A percentile compares a stretch with the other conserved stretches of the same genome.
phyloP scores from a whole-genome alignment of 2,329 filamentous ascomycete genomes.

The Arthroderma uncinatum region DNA sequence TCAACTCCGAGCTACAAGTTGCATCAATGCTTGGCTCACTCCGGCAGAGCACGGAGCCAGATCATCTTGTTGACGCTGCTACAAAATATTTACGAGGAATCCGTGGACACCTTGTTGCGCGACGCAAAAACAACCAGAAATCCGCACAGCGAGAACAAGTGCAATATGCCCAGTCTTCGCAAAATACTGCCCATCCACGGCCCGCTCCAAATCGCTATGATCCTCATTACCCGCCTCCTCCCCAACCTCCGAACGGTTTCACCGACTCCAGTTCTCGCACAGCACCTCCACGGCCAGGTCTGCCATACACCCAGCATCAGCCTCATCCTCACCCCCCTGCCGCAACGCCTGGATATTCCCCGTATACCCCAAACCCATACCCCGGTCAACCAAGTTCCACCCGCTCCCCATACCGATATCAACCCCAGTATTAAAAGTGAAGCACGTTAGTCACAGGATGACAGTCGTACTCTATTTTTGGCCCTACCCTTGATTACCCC shows the following conservation, averaged over 20 bases:
- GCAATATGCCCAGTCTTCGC: neutral
- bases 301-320: neutral
- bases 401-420: neutral
- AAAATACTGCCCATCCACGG: neutral
- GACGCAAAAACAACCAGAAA: constrained; percentile 31
- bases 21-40: constrained; percentile 53
- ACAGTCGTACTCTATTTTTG: neutral
- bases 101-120: constrained; percentile 44
- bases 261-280: neutral
- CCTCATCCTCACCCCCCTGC: neutral
- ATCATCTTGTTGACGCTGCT: constrained; percentile 43
- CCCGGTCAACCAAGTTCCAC: neutral
- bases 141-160: neutral
- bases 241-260: neutral
- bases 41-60: constrained; percentile 46
- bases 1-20: constrained; percentile 53
- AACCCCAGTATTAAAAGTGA: neutral
- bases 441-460: neutral
- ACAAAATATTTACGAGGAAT: constrained; percentile 47
- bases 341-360: neutral
- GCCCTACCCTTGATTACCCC: no score
- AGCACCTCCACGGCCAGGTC: neutral
- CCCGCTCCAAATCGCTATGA: neutral
- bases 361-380: neutral
- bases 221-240: neutral